Evolutionary conservation across 106 monocot species (phyloP), one percentile per base, ranked within the genome.

Genomic region (Dendrobium chrysotoxum): DNA sequence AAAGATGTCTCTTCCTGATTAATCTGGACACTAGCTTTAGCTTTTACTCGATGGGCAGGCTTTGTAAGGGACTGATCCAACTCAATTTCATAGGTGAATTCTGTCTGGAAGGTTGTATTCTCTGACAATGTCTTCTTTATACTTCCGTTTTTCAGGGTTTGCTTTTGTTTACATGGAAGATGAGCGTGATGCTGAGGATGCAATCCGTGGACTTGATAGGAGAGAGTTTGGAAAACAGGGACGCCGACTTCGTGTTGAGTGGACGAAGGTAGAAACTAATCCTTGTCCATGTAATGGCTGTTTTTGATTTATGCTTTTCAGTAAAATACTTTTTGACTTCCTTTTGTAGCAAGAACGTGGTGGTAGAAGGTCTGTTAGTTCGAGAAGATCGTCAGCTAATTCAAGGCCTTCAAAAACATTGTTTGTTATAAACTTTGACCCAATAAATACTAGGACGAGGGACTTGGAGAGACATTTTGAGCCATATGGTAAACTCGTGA

Each of bases 161-260:
- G 98, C 98, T 41, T 98, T 98, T 77, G 80, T 98, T 41, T 98
- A 98, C 89, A 98, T 98, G 98, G 95, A 98, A 76, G 98, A 98
- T 86, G 98, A 95, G 75, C 85, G 95, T 26, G 98, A 98, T 84
- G 98, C 95, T 46, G 98, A 95, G 81, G 92, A 95, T 90, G 94
- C 98, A 68, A 93, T 98, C 61, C 92, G 86, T 38, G 89, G 83
- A 79, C 88, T 98, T 86, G 98, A 98, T 46, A 61, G 98, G 79
- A 84, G 75, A 64, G 92, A 95, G 70, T 98, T 95, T 88, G 98
- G 98, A 20, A 84, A 92, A 79, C 93, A 98, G 72, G 92, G 98
- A 2, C 90, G 95, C 7, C 84, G 88, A 13, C 94, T 98, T 28
- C 92, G 92, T 40, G 92, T 98, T 83, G 98, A 98, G 77, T 98